A percentile compares a stretch with the other conserved stretches of the same genome.
These are phyloP conservation scores for Prunella vulgaris DNA, from an alignment of 257 asterid species.

Conservation along the genomic window DNA sequence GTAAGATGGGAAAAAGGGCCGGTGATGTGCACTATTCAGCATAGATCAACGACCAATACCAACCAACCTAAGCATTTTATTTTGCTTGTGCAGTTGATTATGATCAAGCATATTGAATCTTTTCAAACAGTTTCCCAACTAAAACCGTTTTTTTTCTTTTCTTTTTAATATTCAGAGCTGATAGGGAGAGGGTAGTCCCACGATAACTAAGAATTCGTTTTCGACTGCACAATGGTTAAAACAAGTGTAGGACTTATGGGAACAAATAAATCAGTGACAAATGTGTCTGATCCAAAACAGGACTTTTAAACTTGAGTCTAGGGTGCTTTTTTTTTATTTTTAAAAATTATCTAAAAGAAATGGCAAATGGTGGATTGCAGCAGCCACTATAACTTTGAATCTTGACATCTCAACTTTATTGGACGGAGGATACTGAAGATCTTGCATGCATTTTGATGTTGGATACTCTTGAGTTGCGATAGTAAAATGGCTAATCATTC, in stretches of 20 bases:
- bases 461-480: conserved; percentile 32
- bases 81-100: background rate
- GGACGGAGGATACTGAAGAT: conserved; percentile 1
- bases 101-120: background rate
- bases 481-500: conserved; percentile 36
- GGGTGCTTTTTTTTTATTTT: background rate
- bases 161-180: too few relatives aligned
- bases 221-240: background rate
- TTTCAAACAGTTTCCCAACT: background rate
- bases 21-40: background rate
- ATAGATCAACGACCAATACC: background rate
- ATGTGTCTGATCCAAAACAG: background rate
- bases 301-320: background rate
- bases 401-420: conserved; percentile 11
- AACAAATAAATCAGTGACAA: background rate
- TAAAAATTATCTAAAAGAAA: background rate
- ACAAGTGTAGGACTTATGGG: background rate
- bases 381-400: background rate
- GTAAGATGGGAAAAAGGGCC: background rate
- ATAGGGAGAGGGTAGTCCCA: background rate
- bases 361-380: background rate
- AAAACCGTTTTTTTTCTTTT: too few relatives aligned
- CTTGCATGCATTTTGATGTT: conserved; percentile 21
- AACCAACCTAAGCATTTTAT: background rate
- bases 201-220: background rate